Base-by-base conservation (phyloP, 2,329 filamentous ascomycete species). In the Knufia fluminis region DNA sequence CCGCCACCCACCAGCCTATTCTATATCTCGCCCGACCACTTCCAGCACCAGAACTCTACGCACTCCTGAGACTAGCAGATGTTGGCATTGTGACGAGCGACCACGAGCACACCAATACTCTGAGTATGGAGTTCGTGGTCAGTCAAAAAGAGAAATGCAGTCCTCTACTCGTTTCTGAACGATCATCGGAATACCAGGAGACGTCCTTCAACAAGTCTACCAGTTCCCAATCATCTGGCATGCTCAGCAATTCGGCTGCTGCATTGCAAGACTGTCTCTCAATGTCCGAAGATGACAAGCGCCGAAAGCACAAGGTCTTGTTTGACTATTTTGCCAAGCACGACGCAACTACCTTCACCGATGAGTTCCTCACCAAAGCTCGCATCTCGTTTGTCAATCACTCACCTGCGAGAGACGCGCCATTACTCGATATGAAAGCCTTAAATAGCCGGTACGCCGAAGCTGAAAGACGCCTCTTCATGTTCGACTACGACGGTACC, bases 401-500 rank as follows among this genome's bases (percentile, higher is more conserved):
- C 94, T 45, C 74, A 96, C 82, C 85, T 52, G 78, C 81, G 9
- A 79, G 84, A 51, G 79, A 83, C 2, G 97, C 91, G 1, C 91
- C 91, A 0, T 76, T 84, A 1, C 78, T 97, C 17, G 89, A 97
- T 63, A 82, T 82, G 31, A 74, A 80, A 2, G 74, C 80, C 54
- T 68, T 96, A 57, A 72, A 94, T 32, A 71, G 76, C 48, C 82
- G 83, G 52, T 97, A 96, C 67, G 79, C 81, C 52, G 72, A 77
- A 33, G 82, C 88, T 2, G 78, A 78, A 54, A 87, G 86, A 68
- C 82, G 92, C 9, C 74, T 98, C 2, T 95, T 97, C 72, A 91
- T 98, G 86, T 96, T 97, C 64, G 92, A 98, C 69, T 98, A 98
- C 62, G 92, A 98, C 64, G 92, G 92, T 42, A 98, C 92, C 0